Evolutionary conservation across 2,329 filamentous ascomycete species (phyloP), one percentile per base, ranked within the genome.

Genomic region (Pseudocercospora crystallina): DNA sequence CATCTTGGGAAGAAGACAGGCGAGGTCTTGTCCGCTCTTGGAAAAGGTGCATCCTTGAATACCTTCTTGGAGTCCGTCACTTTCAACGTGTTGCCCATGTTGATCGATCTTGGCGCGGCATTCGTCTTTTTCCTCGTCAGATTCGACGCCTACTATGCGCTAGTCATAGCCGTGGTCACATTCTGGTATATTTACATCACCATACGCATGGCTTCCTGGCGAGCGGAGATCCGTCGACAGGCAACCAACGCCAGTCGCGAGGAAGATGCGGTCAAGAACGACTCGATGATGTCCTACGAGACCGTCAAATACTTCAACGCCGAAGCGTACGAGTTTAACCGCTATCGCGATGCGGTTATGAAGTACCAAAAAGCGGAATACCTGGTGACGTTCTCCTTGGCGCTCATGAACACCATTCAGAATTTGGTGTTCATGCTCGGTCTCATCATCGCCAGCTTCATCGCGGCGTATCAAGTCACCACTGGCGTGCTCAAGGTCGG

Each of bases 261-360:
- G 72, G 90, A 96, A 72, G 92, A 96, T 71, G 94, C 94, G 5
- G 90, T 97, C 61, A 97, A 97, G 79, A 97, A 96, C 67, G 94
- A 99, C 70, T 97, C 94, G 0, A 94, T 99, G 76, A 90, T 94
- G 56, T 95, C 90, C n/a, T 99, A 97, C 69, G 94, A 99, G 74
- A 84, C 82, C 1, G 82, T 85, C 38, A 83, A 84, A 58, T 82
- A 84, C 63, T 84, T 84, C 69, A 83, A 82, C 56, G 81, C 82
- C 13, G 79, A 84, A 54, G 69, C 70, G 1, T 78, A 80, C 53
- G 82, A 85, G 61, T 82, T 81, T 36, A 72, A 77, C 44, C 73
- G 80, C 5, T 85, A 83, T 61, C 76, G 73, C 29, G 70, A 76
- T 15, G 79, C 81, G 10, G 80, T 85, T 0, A 67, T 71, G 43